These are phyloP conservation scores for Nakaseomyces nivariensis DNA, from an alignment of 1,139 yeast species.

Conservation along the genomic window DNA sequence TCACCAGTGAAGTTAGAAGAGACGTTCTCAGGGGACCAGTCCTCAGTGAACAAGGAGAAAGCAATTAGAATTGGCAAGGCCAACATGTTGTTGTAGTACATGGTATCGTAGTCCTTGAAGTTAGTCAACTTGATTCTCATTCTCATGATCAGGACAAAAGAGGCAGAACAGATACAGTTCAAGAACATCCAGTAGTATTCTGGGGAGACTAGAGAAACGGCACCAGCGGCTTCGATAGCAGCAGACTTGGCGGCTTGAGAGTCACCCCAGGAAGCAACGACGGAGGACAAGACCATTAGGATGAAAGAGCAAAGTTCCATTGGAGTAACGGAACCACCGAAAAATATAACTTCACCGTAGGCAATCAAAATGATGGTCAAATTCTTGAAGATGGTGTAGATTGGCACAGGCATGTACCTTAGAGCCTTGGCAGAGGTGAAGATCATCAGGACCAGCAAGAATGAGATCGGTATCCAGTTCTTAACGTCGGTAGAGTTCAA, in stretches of 20 bases:
- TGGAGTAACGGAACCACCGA: conserved; percentile 84
- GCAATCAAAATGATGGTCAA: conserved; percentile 94
- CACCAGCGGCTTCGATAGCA: conserved; percentile 28
- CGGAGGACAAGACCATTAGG: conserved; percentile 86
- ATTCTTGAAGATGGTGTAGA: conserved; percentile 95
- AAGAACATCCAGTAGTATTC: conserved; percentile 96
- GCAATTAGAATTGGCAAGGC: conserved; percentile 80
- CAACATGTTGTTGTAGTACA: conserved; percentile 91
- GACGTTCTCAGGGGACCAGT: conserved; percentile 81
- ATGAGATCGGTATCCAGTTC: conserved; percentile 91
- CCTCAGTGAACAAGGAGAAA: conserved; percentile 71
- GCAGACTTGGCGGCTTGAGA: conserved; percentile 29
- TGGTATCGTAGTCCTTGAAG: conserved; percentile 96
- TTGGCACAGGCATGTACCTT: conserved; percentile 84
- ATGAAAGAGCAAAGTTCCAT: conserved; percentile 84
- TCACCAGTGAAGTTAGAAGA: conserved; percentile 62
- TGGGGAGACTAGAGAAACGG: conserved; percentile 42
- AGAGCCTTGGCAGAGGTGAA: conserved; percentile 94
- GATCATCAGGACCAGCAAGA: conserved; percentile 83
- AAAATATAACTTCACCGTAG: conserved; percentile 96
- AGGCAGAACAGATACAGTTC: conserved; percentile 89
- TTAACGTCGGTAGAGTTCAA: conserved; percentile 82
- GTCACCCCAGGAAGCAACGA: conserved; percentile 92
- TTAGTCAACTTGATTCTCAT: conserved; percentile 94
- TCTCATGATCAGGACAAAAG: conserved; percentile 90